Evolutionary conservation across 78 protist species (phyloP), one percentile per base, ranked within the genome.

Genomic region (Monosiga brevicollis): DNA sequence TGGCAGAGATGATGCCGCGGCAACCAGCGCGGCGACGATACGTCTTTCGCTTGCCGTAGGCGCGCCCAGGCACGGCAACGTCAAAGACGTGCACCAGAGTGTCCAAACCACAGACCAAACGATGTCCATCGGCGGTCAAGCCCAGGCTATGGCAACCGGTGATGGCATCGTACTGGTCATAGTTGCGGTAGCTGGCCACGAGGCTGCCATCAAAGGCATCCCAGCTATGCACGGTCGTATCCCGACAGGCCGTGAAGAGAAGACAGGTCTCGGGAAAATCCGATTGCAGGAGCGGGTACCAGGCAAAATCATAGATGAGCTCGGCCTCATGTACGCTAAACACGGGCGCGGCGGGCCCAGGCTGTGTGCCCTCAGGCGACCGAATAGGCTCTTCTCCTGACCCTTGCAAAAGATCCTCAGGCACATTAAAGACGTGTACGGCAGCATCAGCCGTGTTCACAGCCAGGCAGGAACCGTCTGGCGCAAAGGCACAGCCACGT

Each of bases 201-300:
- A 79, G 37, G 15, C 40, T 29, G 43, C 88, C 88, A 10, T 23
- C n/a, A 41, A 49, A 43, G 2, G 88, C 79, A 42, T 85, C 88
- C 88, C 88, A 85, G 42, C 74, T 0, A 34, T 80, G 88, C 15
- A 80, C n/a, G 37, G 88, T 84, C 43, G 34, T 73, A 76, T 80
- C 88, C 10, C 81, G 79, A 71, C 72, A 29, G 0, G 80, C 2
- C 41, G 38, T 23, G 26, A 42, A 49, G 6, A 85, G n/a, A 41
- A 82, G 39, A 35, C 77, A 73, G 35, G 54, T 76, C 79, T 42
- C 15, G 22, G 79, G 79, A 1, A 40, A 42, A 23, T 20, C 29
- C 37, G 49, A 72, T 0, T 36, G 73, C 87, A 70, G 70, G 74
- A 0, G 20, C 15, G 83, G 77, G 29, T 41, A 73, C 83, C 73